A percentile compares a stretch with the other conserved stretches of the same genome.
Evolutionary conservation across 164 flowering plant genomes (phyloP).

Genomic region (Stephania japonica): DNA sequence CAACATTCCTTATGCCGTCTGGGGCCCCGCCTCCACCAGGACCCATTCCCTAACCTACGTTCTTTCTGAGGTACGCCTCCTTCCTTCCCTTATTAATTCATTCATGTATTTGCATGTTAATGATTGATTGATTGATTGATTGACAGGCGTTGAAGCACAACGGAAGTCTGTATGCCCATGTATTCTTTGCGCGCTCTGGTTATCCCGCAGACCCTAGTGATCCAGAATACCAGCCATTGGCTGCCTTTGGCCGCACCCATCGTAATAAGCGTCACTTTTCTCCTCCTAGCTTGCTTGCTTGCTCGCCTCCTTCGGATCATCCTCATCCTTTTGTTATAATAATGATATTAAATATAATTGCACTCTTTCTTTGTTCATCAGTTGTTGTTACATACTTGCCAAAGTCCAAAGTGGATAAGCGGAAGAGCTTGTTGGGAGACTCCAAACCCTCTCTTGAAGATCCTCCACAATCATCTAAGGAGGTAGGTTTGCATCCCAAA

Average conservation of each 20-base stretch:
- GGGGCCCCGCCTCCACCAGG: conserved; percentile 74
- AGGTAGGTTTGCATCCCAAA: too few species aligned
- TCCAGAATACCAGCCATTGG: conserved; percentile 74
- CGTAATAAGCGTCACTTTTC: conserved; percentile 39
- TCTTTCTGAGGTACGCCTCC: conserved; percentile 91
- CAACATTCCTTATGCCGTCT: conserved; percentile 87
- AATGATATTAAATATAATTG: too few species aligned
- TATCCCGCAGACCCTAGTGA: conserved; percentile 85
- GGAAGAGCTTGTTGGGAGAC: conserved; percentile 53
- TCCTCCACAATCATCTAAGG: too few species aligned
- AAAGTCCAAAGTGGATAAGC: conserved; percentile 73
- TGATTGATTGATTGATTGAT: not conserved
- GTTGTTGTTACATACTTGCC: conserved; percentile 73
- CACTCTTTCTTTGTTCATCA: conserved; percentile 21
- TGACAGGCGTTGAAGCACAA: conserved; percentile 91
- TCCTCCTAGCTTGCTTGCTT: too few species aligned
- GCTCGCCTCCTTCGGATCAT: not conserved
- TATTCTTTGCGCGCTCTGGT: conserved; percentile 94
- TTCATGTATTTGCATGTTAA: not conserved
- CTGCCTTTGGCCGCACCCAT: conserved; percentile 71
- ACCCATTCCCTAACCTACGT: conserved; percentile 50
- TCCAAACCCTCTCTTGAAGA: conserved; percentile 26
- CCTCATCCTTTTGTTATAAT: too few species aligned
- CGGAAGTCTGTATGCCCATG: conserved; percentile 86
- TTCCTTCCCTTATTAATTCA: not conserved